Conservation (phyloP, 1,284 basidiomycete genomes). For the Earliella scabrosa region DNA sequence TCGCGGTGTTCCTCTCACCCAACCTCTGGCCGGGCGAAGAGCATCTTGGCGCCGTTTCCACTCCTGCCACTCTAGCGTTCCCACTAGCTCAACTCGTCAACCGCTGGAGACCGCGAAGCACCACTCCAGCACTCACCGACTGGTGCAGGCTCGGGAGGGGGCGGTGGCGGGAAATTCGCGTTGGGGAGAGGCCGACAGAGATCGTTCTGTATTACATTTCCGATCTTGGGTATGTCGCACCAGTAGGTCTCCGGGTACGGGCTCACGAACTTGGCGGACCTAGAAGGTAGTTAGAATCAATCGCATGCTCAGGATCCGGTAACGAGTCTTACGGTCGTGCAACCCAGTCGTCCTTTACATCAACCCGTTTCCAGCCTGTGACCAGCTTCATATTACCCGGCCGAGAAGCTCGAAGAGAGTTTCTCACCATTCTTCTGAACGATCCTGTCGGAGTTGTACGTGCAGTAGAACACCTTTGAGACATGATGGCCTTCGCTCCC, state of each 20-base stretch:
- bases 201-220: conserved; percentile 53
- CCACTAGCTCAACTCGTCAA: too few relatives aligned
- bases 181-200: conserved; percentile 66
- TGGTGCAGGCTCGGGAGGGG: conserved; percentile 8
- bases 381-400: background rate
- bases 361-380: conserved; percentile 68
- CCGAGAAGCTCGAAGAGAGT: background rate
- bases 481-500: conserved; percentile 45
- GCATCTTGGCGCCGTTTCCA: conserved; percentile 7
- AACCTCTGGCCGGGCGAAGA: background rate
- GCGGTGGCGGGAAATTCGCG: conserved; percentile 13
- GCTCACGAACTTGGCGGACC: conserved; percentile 40
- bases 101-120: background rate
- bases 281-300: background rate
- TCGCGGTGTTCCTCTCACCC: conserved; percentile 1
- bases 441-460: conserved; percentile 47
- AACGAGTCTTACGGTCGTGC: conserved; percentile 7
- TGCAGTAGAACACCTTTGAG: conserved; percentile 59
- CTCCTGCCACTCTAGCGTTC: conserved; percentile 16
- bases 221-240: conserved; percentile 55
- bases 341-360: conserved; percentile 61
- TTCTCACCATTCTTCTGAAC: conserved; percentile 50
- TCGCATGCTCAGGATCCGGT: too few relatives aligned
- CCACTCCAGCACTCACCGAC: conserved; percentile 1
- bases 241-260: conserved; percentile 62